These are phyloP conservation scores for Phanerochaete sordida DNA, from an alignment of 768 basidiomycete species.

Conservation along the genomic window DNA sequence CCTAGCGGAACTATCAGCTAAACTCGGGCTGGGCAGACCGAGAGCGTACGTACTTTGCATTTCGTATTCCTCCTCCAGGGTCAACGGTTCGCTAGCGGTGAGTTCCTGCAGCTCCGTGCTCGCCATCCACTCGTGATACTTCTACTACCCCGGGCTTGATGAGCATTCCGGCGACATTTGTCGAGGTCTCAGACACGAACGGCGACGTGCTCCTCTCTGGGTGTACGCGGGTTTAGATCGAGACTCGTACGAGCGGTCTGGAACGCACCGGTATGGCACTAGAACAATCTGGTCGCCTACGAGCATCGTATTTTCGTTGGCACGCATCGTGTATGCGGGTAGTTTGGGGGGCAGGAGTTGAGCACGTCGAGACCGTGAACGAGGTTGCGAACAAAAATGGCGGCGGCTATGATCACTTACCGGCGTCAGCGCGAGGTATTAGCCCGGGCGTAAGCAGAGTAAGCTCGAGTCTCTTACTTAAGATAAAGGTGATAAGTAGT, in stretches of 20 bases:
- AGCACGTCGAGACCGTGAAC: no score
- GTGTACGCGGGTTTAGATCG: background rate
- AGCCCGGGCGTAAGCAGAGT: no score
- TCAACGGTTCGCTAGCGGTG: constrained; percentile 84
- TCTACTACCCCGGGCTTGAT: constrained; percentile 37
- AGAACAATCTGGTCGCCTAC: constrained; percentile 67
- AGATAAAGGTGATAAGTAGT: no score
- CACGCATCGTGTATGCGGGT: constrained; percentile 44
- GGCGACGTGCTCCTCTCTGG: constrained; percentile 40
- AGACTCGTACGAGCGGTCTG: background rate
- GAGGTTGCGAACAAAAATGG: no score
- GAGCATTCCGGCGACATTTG: no score
- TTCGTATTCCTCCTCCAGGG: constrained; percentile 75
- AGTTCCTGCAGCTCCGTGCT: constrained; percentile 64
- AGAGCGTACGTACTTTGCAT: constrained; percentile 70
- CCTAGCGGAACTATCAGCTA: constrained; percentile 34
- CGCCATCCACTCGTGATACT: constrained; percentile 89
- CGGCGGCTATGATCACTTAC: no score
- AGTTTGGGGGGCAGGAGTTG: background rate
- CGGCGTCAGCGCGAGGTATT: no score
- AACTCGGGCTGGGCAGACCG: background rate
- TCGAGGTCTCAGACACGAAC: constrained; percentile 13
- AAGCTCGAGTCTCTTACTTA: no score
- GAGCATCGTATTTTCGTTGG: constrained; percentile 64
- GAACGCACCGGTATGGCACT: constrained; percentile 67